A percentile compares a stretch with the other conserved stretches of the same genome.
phyloP scores from a whole-genome alignment of 345 rosid genomes.

The Bruguiera sexangula region DNA sequence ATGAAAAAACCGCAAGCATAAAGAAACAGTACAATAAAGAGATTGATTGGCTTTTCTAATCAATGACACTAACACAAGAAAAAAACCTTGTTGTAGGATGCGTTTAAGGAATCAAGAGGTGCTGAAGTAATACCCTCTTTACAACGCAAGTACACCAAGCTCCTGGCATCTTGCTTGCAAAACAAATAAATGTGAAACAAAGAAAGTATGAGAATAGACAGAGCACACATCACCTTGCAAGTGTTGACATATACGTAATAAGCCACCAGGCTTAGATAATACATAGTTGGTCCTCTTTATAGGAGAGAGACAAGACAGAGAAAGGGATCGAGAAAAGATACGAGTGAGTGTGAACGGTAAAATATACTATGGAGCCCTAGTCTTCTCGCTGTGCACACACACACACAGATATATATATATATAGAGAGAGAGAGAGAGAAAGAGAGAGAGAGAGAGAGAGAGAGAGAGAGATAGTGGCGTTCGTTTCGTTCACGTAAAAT shows the following conservation, averaged over 20 bases:
- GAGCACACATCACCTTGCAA: constrained; percentile 13
- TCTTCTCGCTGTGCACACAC: too few species aligned
- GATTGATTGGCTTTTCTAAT: not conserved
- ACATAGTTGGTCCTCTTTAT: constrained; percentile 14
- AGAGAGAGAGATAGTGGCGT: too few species aligned
- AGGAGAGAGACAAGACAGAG: not conserved
- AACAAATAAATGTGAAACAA: constrained; percentile 21
- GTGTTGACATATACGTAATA: constrained; percentile 31
- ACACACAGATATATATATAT: too few species aligned
- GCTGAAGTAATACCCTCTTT: not conserved
- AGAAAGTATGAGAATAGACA: constrained; percentile 21
- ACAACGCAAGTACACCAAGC: constrained; percentile 10
- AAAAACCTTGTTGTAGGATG: not conserved
- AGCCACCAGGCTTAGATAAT: constrained; percentile 20
- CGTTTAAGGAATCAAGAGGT: not conserved
- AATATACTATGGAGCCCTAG: too few species aligned
- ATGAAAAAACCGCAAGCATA: not conserved
- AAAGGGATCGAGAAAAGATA: not conserved
- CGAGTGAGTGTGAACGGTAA: too few species aligned
- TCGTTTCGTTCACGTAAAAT: constrained; percentile 4
- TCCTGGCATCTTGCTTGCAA: constrained; percentile 4
- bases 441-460: too few species aligned
- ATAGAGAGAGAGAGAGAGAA: too few species aligned
- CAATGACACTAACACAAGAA: not conserved
- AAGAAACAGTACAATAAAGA: not conserved